These are phyloP conservation scores for Acacia melanoxylon DNA, from an alignment of 306 rosid genomes.

Conservation along the genomic window DNA sequence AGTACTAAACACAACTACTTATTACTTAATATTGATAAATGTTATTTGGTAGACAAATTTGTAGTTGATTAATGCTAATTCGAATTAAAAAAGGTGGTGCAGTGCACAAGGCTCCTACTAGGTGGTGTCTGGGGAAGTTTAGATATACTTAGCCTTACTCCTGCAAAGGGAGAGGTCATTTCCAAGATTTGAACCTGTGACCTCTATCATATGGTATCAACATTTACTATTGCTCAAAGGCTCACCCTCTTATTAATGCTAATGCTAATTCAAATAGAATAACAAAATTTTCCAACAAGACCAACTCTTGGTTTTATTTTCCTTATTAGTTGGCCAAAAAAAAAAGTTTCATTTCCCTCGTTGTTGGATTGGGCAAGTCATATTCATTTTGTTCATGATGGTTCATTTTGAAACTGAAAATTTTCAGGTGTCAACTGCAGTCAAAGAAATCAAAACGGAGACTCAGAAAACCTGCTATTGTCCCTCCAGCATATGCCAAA, in stretches of 20 bases:
- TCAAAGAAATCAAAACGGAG: slow-evolving; percentile 86
- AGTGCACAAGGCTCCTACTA: no score
- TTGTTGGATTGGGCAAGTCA: not conserved
- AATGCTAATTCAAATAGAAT: not conserved
- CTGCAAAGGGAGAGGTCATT: no score
- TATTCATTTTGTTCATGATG: not conserved
- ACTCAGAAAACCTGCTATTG: slow-evolving; percentile 70
- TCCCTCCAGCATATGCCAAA: slow-evolving; percentile 79
- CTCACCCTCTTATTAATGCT: no score
- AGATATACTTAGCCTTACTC: no score
- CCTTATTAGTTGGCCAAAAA: not conserved
- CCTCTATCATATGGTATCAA: no score
- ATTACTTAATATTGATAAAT: not conserved
- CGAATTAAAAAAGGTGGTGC: not conserved
- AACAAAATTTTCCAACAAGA: not conserved
- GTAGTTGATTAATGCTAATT: not conserved
- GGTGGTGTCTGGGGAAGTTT: no score
- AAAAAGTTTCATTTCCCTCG: not conserved
- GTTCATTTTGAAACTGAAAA: slow-evolving; percentile 25
- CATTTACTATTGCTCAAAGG: no score
- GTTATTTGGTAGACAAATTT: not conserved
- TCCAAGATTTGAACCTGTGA: no score
- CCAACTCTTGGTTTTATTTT: not conserved
- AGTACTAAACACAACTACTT: not conserved
- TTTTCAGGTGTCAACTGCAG: slow-evolving; percentile 55